Evolutionary conservation across 169 alveolate species (phyloP), one percentile per base, ranked within the genome.

Genomic region (Pseudocohnilembus persalinus): DNA sequence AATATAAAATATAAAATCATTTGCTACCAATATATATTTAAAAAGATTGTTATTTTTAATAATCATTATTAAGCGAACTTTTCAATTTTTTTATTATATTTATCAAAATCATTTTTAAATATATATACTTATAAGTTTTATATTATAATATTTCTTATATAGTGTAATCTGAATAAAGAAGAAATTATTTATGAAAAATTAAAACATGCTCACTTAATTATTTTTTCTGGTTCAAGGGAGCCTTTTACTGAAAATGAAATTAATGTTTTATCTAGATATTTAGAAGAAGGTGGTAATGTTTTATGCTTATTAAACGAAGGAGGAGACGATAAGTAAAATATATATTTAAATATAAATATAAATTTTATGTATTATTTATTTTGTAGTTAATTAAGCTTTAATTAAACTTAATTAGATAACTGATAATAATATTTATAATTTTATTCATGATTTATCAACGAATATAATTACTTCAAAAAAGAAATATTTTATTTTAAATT

Each of bases 201-300:
- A 29, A 88, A 85, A 34, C 88, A 87, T 34, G 94, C 94, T n/a
- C 82, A 88, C 73, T 73, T 95, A 68, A 73, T 95, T 20, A 82
- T 95, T 0, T 80, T 95, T 31, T 96, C 92, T 65, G 96, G 92
- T 27, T 96, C 98, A 6, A 88, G 93, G 78, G 90, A 84, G 4
- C 80, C 89, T 73, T 95, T 92, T 88, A 90, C 88, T 49, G 92
- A 91, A 29, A 89, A 93, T 81, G 98, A 95, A 84, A 76, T 95
- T 30, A 89, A 91, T 11, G 92, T 92, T n/a, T 78, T 95, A 6
- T 89, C 92, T 84, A 73, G 84, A 77, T 95, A 92, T 88, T 65
- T 93, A 25, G 89, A 91, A 63, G 87, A 89, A 78, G 97, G 98
- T 73, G 96, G 97, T 65, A 91, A 85, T 85, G 74, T 90, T 15